Percentiles rank a stretch among this genome's conserved stretches.
Evolutionary conservation across 2,329 filamentous ascomycete genomes (phyloP).

Genomic region (Elsinoe fawcettii): DNA sequence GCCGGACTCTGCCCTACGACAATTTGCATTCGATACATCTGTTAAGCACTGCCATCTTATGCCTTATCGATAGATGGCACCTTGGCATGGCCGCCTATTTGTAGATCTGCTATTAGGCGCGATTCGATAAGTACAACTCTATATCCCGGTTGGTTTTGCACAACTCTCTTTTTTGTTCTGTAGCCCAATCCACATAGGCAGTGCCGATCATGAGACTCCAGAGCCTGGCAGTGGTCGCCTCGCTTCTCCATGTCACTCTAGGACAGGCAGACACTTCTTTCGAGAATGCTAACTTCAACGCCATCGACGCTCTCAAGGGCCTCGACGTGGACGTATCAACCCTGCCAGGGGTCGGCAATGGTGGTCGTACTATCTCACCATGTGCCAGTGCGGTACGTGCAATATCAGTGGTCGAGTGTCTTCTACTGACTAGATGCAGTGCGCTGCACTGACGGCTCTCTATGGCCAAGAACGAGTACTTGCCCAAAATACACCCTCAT

Average conservation of each 20-base stretch:
- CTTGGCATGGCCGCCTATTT: not conserved
- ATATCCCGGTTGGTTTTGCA: not conserved
- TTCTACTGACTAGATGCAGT: not conserved
- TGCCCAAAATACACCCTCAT: not conserved
- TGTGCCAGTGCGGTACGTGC: not conserved
- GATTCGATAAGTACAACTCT: not conserved
- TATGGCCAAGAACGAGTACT: conserved; percentile 3
- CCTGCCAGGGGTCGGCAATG: not conserved
- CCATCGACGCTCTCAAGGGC: not conserved
- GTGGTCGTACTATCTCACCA: not conserved
- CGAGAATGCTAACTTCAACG: not conserved
- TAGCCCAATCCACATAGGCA: too few relatives aligned
- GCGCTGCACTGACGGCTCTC: not conserved
- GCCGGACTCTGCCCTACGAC: not conserved
- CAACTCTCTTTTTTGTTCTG: not conserved
- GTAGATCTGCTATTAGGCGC: not conserved
- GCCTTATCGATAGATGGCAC: not conserved
- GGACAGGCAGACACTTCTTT: not conserved
- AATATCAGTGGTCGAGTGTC: not conserved
- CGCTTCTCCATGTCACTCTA: not conserved
- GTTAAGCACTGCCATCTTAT: not conserved
- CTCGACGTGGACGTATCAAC: not conserved
- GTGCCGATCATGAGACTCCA: not conserved
- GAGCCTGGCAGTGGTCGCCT: not conserved
- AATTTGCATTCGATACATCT: not conserved